Evolutionary conservation across 345 rosid genomes (phyloP).

Genomic region (Lepidium aucheri): DNA sequence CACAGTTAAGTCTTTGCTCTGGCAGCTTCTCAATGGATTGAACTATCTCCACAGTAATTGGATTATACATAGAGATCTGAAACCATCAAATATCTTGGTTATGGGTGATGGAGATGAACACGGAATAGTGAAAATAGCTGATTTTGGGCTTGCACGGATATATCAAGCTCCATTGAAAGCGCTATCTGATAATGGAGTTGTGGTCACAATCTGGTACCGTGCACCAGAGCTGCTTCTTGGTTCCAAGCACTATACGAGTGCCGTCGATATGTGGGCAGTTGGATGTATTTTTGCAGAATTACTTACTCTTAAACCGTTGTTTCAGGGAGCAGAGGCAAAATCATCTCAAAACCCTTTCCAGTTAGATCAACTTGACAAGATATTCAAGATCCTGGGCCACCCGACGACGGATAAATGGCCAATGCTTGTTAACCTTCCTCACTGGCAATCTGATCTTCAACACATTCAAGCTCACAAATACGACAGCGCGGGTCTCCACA

Average conservation of each 20-base stretch:
- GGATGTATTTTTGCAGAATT: constrained; percentile 98
- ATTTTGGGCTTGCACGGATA: constrained; percentile 94
- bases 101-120: constrained; percentile 98
- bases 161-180: constrained; percentile 93
- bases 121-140: constrained; percentile 94
- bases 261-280: constrained; percentile 98
- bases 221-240: constrained; percentile 98
- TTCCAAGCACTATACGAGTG: constrained; percentile 93
- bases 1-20: constrained; percentile 87
- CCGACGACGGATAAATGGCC: constrained; percentile 97
- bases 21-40: constrained; percentile 98
- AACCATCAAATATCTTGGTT: constrained; percentile 97
- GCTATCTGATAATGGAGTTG: constrained; percentile 84
- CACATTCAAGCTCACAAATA: constrained; percentile 86
- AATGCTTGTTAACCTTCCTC: constrained; percentile 69
- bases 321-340: constrained; percentile 95
- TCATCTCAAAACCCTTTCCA: constrained; percentile 83
- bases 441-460: constrained; percentile 68
- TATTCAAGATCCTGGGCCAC: constrained; percentile 94
- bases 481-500: constrained; percentile 58
- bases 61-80: constrained; percentile 97
- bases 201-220: constrained; percentile 99
- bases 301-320: constrained; percentile 90
- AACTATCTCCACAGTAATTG: constrained; percentile 97
- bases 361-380: constrained; percentile 95